phyloP scores from a whole-genome alignment of 805 yeast species.

The Metschnikowia bowlesiae region DNA sequence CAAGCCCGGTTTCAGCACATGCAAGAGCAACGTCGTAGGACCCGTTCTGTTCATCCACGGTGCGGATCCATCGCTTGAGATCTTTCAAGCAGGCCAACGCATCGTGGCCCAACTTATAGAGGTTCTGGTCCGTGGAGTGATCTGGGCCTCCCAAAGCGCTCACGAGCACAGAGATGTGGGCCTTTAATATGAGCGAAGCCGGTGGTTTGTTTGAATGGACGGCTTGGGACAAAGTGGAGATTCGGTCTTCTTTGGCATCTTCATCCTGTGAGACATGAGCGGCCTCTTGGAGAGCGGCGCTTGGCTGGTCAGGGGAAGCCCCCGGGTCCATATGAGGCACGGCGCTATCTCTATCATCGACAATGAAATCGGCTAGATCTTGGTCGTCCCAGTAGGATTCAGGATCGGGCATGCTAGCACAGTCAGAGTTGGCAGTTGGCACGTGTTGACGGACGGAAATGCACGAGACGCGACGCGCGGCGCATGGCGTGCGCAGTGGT shows the following conservation, averaged over 20 bases:
- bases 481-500: neutral
- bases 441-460: neutral
- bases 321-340: neutral
- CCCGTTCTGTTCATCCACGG: constrained; percentile 70
- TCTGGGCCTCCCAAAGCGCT: constrained; percentile 92
- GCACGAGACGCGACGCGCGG: constrained; percentile 7
- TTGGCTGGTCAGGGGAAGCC: neutral
- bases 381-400: constrained; percentile 16
- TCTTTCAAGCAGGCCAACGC: constrained; percentile 84
- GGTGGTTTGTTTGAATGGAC: constrained; percentile 31
- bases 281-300: neutral
- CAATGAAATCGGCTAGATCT: constrained; percentile 36
- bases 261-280: constrained; percentile 16
- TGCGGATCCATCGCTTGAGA: constrained; percentile 79
- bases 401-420: neutral
- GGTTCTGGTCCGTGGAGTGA: constrained; percentile 49
- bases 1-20: constrained; percentile 73
- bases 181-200: constrained; percentile 46
- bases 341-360: constrained; percentile 19
- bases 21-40: constrained; percentile 84
- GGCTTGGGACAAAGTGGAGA: constrained; percentile 18
- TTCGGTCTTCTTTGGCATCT: constrained; percentile 6
- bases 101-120: constrained; percentile 82
- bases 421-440: neutral
- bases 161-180: constrained; percentile 75